These are phyloP conservation scores for Wickerhamiella lipophila DNA, from an alignment of 805 yeast genomes.

Conservation along the genomic window DNA sequence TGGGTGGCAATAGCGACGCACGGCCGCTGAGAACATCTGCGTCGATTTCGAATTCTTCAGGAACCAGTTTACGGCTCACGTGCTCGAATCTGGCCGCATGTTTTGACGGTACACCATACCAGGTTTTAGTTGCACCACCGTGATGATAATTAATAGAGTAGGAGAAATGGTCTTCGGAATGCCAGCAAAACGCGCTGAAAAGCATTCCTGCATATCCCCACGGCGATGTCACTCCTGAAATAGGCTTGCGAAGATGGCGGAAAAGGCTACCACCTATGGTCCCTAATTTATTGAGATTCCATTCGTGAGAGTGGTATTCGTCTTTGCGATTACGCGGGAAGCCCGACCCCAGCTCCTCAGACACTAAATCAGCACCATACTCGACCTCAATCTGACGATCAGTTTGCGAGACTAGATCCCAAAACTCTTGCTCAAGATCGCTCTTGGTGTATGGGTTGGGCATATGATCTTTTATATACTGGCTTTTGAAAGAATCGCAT, in stretches of 20 bases:
- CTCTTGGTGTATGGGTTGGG: constrained; percentile 15
- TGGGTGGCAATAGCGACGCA: constrained; percentile 68
- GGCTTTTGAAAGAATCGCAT: constrained; percentile 39
- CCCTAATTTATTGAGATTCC: constrained; percentile 7
- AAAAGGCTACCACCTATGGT: constrained; percentile 18
- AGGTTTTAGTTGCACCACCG: constrained; percentile 74
- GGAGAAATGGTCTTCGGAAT: constrained; percentile 88
- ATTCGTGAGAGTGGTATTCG: background rate
- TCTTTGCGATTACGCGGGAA: background rate
- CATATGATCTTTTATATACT: constrained; percentile 27
- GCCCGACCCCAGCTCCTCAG: constrained; percentile 19
- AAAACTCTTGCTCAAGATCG: constrained; percentile 26
- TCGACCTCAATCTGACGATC: constrained; percentile 28
- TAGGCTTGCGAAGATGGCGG: constrained; percentile 25
- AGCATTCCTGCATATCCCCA: constrained; percentile 90
- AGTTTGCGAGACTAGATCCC: constrained; percentile 27
- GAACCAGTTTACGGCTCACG: constrained; percentile 50
- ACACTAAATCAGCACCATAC: constrained; percentile 32
- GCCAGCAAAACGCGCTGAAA: constrained; percentile 93
- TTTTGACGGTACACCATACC: constrained; percentile 81
- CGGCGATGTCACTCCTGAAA: constrained; percentile 90
- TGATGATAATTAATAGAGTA: constrained; percentile 87
- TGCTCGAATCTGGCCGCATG: constrained; percentile 52
- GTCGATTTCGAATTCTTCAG: constrained; percentile 71
- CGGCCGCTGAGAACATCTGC: constrained; percentile 36